These are phyloP conservation scores for Fraxinus dipetala DNA, from an alignment of 305 asterid species.

Conservation along the genomic window DNA sequence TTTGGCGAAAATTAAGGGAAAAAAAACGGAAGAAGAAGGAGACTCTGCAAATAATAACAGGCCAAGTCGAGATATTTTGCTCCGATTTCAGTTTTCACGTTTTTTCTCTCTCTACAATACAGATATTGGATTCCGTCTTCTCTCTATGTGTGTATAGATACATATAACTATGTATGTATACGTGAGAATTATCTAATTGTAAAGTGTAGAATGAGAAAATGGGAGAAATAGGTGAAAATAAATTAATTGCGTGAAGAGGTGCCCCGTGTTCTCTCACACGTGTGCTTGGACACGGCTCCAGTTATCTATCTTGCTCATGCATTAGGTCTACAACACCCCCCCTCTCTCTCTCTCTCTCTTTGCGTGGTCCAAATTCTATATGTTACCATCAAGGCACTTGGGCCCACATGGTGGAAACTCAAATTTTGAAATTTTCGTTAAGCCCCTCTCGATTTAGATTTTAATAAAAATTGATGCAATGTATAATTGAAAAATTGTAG, in stretches of 20 bases:
- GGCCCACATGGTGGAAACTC: neutral
- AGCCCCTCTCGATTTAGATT: neutral
- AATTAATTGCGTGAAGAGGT: neutral
- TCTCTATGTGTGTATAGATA: neutral
- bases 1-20: neutral
- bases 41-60: neutral
- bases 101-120: neutral
- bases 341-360: neutral
- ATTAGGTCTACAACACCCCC: neutral
- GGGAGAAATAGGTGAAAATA: neutral
- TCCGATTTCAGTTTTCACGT: conserved; percentile 4
- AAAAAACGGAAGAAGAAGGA: neutral
- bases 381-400: neutral
- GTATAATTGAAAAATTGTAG: too few species aligned
- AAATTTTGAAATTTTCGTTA: neutral
- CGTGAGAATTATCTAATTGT: neutral
- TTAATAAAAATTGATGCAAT: neutral
- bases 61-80: conserved; percentile 3
- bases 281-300: neutral
- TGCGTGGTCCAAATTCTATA: neutral
- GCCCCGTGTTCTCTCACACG: neutral
- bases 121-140: conserved; percentile 5
- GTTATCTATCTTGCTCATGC: neutral
- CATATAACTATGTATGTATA: neutral
- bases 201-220: neutral